phyloP scores from a whole-genome alignment of 73 alveolate species.

The Loxodes magnus region DNA sequence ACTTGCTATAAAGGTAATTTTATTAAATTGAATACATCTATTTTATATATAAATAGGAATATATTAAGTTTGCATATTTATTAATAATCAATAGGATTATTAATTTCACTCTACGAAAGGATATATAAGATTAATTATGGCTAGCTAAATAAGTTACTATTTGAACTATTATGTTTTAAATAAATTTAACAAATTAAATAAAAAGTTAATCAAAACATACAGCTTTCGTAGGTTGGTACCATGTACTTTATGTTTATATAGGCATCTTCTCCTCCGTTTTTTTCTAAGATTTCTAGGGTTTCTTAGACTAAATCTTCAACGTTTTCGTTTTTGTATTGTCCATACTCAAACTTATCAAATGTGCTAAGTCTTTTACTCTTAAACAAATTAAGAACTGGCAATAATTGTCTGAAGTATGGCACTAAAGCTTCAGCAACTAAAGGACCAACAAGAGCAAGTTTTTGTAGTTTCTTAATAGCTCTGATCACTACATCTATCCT shows the following conservation, averaged over 20 bases:
- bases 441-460: slow-evolving; percentile 63
- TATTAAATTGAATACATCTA: no score
- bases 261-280: slow-evolving; percentile 99
- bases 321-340: slow-evolving; percentile 76
- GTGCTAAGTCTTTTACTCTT: slow-evolving; percentile 70
- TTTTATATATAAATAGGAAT: no score
- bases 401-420: slow-evolving; percentile 98
- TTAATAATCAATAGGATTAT: no score
- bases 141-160: no score
- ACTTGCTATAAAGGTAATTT: no score
- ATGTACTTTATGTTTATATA: slow-evolving; percentile 95
- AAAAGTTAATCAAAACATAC: no score
- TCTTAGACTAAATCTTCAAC: slow-evolving; percentile 94
- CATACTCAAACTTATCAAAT: slow-evolving; percentile 93
- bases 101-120: no score
- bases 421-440: slow-evolving; percentile 99
- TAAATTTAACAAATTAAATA: no score
- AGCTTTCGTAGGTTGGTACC: slow-evolving; percentile 98
- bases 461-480: slow-evolving; percentile 70
- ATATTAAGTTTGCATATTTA: no score
- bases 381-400: slow-evolving; percentile 94
- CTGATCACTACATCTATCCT: slow-evolving; percentile 66
- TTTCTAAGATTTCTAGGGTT: slow-evolving; percentile 95
- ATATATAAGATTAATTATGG: no score
- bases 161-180: no score